Conservation (phyloP, 108 stramenopile species). For the Stephanodiscus minutulus region DNA sequence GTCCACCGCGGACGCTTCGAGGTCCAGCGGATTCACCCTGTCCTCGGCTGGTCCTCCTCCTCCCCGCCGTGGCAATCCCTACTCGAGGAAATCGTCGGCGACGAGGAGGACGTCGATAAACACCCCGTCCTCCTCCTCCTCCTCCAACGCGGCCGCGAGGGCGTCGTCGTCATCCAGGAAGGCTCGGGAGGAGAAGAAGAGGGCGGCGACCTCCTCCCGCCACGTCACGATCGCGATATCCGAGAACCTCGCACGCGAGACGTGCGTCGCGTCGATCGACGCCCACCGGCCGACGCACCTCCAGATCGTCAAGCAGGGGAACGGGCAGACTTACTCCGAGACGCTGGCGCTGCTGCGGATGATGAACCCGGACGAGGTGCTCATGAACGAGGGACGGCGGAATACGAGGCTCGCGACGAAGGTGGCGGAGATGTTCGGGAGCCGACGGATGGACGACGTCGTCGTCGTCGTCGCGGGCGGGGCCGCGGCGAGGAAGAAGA, state of each 20-base stretch:
- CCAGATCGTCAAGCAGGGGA: conserved; percentile 81
- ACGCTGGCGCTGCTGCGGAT: conserved; percentile 76
- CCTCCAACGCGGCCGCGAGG: not conserved
- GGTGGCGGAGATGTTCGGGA: conserved; percentile 55
- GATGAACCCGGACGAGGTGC: conserved; percentile 76
- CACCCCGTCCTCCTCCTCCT: too few relatives aligned
- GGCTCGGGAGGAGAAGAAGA: conserved; percentile 1
- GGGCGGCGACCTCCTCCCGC: too few relatives aligned
- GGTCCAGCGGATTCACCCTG: conserved; percentile 37
- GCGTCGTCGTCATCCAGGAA: conserved; percentile 6
- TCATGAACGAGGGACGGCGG: conserved; percentile 85
- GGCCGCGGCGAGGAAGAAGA: not conserved
- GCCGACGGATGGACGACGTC: conserved; percentile 7
- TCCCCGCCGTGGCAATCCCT: conserved; percentile 6
- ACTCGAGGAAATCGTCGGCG: not conserved
- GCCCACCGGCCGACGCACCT: conserved; percentile 66
- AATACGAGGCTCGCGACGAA: conserved; percentile 73
- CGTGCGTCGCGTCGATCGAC: conserved; percentile 84
- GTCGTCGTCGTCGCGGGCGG: not conserved
- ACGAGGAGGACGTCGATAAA: not conserved
- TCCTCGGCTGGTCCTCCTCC: conserved; percentile 19
- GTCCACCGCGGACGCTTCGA: conserved; percentile 22
- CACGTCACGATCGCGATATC: conserved; percentile 80
- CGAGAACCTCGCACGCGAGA: conserved; percentile 89
- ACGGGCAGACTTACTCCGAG: conserved; percentile 86